Base-by-base conservation (phyloP, 768 basidiomycete species). In the Suillus sp. region DNA sequence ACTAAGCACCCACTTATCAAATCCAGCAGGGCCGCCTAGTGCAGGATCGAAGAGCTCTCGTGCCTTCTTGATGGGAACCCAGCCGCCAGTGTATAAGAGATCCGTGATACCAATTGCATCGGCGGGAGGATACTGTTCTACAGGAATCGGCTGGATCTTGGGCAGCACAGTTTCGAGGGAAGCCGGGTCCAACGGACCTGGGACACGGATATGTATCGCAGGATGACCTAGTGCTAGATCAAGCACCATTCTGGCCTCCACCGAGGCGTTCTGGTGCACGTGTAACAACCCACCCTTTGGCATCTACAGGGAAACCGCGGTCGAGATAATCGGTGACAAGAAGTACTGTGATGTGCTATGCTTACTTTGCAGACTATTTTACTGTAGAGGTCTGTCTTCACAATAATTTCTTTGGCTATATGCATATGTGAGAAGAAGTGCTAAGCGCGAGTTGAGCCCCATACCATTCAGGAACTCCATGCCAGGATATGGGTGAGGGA, bases 381-480 rank as follows among this genome's bases (percentile, higher is more conserved):
- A 16, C 55, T 65, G 66, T 79, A 83, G 22, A 84, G 66, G 47
- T 66, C 68, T 8, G 81, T 83, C 45, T 70, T 68, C 38, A 76
- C 65, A 45, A 83, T 82, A 7, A 72, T 67, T 25, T 66, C 60
- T 62, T 69, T 76, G 14, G 78, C 75, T 75, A 68, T 32, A 34
- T 25, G 34, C 22, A 45, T 47, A 64, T 30, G 32, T 56, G 50
- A 30, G 42, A 48, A 13, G n/a, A 50, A 34, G 30, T 25, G 53
- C 30, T 5, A 60, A 25, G 18, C 25, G 10, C 1, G 59, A 25
- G 11, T 53, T 4, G 7, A 7, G 45, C 42, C 22, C 55, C 69
- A 42, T 66, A 86, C 88, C 88, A 56, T 87, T 89, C 66, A 91
- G 71, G 67, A 91, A 92, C 65, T 84, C 88, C 88, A 90, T 90